These are phyloP conservation scores for Rhodotorula sp. DNA, from an alignment of 1,284 basidiomycete species.

Conservation along the genomic window DNA sequence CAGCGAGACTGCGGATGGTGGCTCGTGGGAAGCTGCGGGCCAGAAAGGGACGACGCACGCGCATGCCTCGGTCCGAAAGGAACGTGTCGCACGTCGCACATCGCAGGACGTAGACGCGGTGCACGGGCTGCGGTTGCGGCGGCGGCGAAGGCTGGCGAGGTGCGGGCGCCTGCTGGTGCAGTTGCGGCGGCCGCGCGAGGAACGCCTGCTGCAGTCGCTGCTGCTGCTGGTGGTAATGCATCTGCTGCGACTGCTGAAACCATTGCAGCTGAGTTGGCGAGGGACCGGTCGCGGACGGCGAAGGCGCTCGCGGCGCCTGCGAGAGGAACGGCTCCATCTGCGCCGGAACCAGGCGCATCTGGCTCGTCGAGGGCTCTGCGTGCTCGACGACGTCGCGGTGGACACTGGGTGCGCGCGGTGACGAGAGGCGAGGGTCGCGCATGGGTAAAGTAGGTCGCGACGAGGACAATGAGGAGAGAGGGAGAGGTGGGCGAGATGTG, in stretches of 20 bases:
- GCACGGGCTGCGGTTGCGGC: constrained; percentile 24
- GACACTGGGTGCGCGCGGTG: neutral
- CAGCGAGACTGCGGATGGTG: neutral
- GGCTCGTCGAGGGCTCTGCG: neutral
- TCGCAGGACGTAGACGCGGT: constrained; percentile 75
- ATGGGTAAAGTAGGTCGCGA: neutral
- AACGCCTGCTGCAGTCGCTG: neutral
- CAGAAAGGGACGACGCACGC: constrained; percentile 56
- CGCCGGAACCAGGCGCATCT: neutral
- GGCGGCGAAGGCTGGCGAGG: neutral
- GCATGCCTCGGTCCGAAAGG: constrained; percentile 80
- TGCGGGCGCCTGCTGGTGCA: neutral
- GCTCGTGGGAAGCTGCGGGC: neutral
- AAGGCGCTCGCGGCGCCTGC: neutral
- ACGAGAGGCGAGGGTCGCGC: constrained; percentile 4
- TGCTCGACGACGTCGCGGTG: neutral
- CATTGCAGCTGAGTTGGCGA: neutral
- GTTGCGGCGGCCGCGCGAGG: neutral
- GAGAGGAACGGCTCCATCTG: neutral
- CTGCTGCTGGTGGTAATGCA: neutral
- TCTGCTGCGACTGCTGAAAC: neutral
- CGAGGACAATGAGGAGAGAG: neutral
- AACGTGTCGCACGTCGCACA: constrained; percentile 73
- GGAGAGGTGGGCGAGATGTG: neutral
- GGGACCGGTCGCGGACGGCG: too few species aligned